Percentiles rank a stretch among this genome's conserved stretches.
These are phyloP conservation scores for Vitis vinifera DNA, from an alignment of 164 flowering plant genomes.

Conservation along the genomic window DNA sequence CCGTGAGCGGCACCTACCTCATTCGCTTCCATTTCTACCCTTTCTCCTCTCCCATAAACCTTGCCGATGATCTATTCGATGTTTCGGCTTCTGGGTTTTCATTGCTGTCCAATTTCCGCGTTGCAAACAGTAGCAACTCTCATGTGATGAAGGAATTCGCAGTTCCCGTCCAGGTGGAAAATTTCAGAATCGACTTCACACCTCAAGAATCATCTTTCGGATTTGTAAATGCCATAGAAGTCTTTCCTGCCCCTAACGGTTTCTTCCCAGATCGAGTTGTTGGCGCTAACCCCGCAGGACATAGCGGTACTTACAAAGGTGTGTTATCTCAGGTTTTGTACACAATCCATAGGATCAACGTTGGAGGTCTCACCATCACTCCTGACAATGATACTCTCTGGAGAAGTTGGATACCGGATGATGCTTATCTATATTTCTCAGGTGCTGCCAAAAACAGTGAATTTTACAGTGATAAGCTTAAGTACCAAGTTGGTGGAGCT, in stretches of 20 bases:
- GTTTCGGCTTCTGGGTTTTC: conserved; percentile 8
- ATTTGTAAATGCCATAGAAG: conserved; percentile 21
- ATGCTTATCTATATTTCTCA: not conserved
- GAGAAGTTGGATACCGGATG: conserved; percentile 14
- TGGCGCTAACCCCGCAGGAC: not conserved
- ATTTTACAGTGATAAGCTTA: not conserved
- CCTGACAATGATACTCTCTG: not conserved
- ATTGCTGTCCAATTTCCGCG: conserved; percentile 14
- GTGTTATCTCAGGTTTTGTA: conserved; percentile 1
- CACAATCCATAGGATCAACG: conserved; percentile 11
- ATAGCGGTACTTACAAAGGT: not conserved
- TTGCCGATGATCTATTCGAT: conserved; percentile 8
- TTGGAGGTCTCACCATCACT: conserved; percentile 7
- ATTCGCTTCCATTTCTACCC: too few relatives aligned
- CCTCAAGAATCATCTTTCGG: conserved; percentile 7
- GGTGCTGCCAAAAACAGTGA: not conserved
- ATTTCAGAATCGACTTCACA: not conserved
- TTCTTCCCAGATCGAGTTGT: not conserved
- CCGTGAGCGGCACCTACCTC: too few relatives aligned
- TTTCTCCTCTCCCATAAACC: not conserved
- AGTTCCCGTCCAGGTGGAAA: not conserved
- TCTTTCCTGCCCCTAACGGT: not conserved
- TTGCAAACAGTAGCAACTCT: not conserved
- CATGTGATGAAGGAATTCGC: conserved; percentile 13
- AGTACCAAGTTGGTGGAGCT: not conserved